Evolutionary conservation across 2,329 filamentous ascomycete species (phyloP), one percentile per base, ranked within the genome.

Genomic region (Diplocarpon rosae): DNA sequence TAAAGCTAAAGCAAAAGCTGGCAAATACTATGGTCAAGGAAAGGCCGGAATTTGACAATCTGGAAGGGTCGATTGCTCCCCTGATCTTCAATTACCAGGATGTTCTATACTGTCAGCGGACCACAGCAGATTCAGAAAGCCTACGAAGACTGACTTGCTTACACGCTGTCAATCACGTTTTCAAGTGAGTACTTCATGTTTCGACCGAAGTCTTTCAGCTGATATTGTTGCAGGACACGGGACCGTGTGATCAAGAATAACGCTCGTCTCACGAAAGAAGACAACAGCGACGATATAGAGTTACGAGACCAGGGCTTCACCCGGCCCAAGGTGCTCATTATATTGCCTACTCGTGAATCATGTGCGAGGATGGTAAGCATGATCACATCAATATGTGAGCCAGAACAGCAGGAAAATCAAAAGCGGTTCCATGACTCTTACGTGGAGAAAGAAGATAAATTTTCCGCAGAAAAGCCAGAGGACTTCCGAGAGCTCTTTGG

Each of bases 221-320:
- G 48, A 61, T 34, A 9, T 10, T 16, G 11, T 40, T 14, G 5
- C 37, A 80, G 76, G 63, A 95, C 90, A 1, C 80, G 92, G 52
- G 90, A 96, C 59, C 78, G 80, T 27, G 84, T 96, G 0, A 76
- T 96, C 49, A 96, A 95, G 65, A 93, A 96, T 66, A 96, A 89
- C 59, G 77, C 84, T 43, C 85, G 80, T 52, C 66, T 94, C 10
- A 71, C 82, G 9, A 80, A 80, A 55, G 77, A 83, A 43, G 72
- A 76, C 3, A 73, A 75, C 9, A 71, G 72, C 31, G 67, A 73
- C 13, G 80, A 85, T 31, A 66, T 84, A 4, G 87, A 95, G 53
- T 70, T 88, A 14, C 78, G 88, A 51, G 92, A 98, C 55, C 92
- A 98, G 65, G 92, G 92, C 0, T 98, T 95, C 63, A 95, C 90